Base-by-base conservation (phyloP, 1,139 yeast species). In the Protomyces inouyei region DNA sequence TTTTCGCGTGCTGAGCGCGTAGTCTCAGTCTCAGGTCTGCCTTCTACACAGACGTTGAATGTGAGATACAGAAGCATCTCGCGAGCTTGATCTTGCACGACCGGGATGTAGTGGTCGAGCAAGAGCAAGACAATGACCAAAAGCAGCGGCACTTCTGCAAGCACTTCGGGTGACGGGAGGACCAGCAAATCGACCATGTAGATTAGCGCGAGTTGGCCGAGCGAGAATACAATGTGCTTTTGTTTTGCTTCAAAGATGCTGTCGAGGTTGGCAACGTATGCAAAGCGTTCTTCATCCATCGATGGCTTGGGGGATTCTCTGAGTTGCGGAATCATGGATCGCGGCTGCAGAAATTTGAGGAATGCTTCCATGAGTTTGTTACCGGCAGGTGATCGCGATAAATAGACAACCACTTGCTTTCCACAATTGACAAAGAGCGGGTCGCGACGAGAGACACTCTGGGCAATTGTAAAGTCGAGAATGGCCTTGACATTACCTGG, bases 1-100 rank as follows among this genome's bases (percentile, higher is more conserved):
- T 83, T 73, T 8, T 80, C 81, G 12, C 85, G 83, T 0, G 86
- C 81, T 64, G 80, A 82, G 38, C 75, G 79, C 2, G 70, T 86
- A 77, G 66, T 82, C 83, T n/a, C 80, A 10, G 54, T 52, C 25
- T 68, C 77, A 0, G 83, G 6, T 85, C 85, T 1, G 76, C 76
- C 12, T 60, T 55, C 57, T 12, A 66, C 46, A 25, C 65, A 65
- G 61, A 86, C 79, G 14, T 85, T 83, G 71, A 85, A 88, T 25
- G 93, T 81, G 59, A 91, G 77, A 69, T 89, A 89, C 61, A 88
- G 82, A 55, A 93, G 79, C 69, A 93, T 79, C 56, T 86, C 85
- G 1, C 86, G 80, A 0, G 97, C 95, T 70, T 90, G 95, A 65
- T 88, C 92, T 70, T 88, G 95, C 3, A 93, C 93, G 37, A 90